These are phyloP conservation scores for Rosa lucieae DNA, from an alignment of 306 rosid genomes.

Conservation along the genomic window DNA sequence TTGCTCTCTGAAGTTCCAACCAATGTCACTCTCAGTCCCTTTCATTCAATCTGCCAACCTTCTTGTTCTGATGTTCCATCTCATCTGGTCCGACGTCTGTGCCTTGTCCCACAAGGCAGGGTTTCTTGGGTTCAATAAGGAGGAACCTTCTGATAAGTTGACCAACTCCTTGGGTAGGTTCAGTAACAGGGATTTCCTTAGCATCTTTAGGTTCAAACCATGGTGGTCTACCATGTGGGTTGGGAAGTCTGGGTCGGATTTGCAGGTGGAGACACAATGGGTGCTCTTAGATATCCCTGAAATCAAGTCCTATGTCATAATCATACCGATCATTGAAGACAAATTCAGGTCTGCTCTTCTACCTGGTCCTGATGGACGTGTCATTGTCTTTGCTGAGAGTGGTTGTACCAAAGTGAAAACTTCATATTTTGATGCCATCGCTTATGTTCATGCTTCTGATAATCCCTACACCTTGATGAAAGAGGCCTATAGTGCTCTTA, in stretches of 20 bases:
- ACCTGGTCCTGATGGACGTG: slow-evolving; percentile 61
- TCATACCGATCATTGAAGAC: slow-evolving; percentile 66
- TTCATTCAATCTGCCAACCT: slow-evolving; percentile 2
- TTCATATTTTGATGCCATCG: slow-evolving; percentile 50
- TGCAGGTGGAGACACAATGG: slow-evolving; percentile 92
- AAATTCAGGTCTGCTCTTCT: slow-evolving; percentile 65
- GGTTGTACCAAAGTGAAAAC: slow-evolving; percentile 58
- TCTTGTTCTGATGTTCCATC: slow-evolving; percentile 52
- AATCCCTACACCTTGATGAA: slow-evolving; percentile 75
- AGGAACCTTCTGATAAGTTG: slow-evolving; percentile 50
- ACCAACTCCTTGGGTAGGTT: slow-evolving; percentile 63
- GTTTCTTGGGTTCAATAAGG: slow-evolving; percentile 58
- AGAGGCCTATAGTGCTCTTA: slow-evolving; percentile 66
- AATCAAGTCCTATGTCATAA: slow-evolving; percentile 53
- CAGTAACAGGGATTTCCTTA: slow-evolving; percentile 50
- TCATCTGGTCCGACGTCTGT: slow-evolving; percentile 44
- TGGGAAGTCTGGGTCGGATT: slow-evolving; percentile 72
- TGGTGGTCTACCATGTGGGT: slow-evolving; percentile 97
- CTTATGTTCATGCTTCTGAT: slow-evolving; percentile 67
- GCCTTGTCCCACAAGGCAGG: slow-evolving; percentile 62
- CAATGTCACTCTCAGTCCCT: too few relatives aligned
- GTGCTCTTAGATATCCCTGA: slow-evolving; percentile 63
- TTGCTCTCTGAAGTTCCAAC: too few relatives aligned
- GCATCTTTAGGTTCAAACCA: slow-evolving; percentile 81
- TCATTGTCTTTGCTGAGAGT: slow-evolving; percentile 69